phyloP scores from a whole-genome alignment of 257 asterid genomes.

The Jacaranda copaia region DNA sequence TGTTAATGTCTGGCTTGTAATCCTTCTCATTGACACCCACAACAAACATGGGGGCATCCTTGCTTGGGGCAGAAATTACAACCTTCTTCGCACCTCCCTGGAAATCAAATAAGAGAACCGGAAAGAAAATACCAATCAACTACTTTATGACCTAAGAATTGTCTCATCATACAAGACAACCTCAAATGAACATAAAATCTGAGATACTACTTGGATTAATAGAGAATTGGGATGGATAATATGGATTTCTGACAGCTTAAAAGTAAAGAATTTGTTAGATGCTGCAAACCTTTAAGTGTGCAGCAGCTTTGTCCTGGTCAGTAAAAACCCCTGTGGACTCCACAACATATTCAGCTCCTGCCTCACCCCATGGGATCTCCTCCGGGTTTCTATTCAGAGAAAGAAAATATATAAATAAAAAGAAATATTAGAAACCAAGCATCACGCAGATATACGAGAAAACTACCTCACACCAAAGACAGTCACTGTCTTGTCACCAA shows the following conservation, averaged over 20 bases:
- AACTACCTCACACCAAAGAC: constrained; percentile 76
- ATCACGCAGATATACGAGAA: constrained; percentile 3
- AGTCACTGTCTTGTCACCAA: constrained; percentile 72
- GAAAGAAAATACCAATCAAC: not conserved
- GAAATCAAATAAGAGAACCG: constrained; percentile 14
- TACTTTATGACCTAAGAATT: not conserved
- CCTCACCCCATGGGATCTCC: constrained; percentile 90
- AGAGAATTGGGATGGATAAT: not conserved
- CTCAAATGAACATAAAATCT: not conserved
- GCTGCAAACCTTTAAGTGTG: constrained; percentile 69
- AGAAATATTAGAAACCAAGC: not conserved
- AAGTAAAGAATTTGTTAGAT: not conserved
- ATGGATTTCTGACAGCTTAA: constrained; percentile 8
- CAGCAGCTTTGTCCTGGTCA: constrained; percentile 87
- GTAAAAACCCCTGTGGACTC: constrained; percentile 94
- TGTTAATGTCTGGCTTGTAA: constrained; percentile 73
- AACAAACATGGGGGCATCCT: constrained; percentile 91
- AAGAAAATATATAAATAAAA: not conserved
- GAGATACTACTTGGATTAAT: not conserved
- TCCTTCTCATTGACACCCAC: constrained; percentile 92
- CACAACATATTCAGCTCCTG: constrained; percentile 86
- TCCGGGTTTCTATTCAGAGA: constrained; percentile 73
- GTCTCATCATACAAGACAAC: not conserved
- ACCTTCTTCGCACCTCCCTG: constrained; percentile 95
- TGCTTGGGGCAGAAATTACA: constrained; percentile 83